These are phyloP conservation scores for Yueomyces sp. DNA, from an alignment of 805 yeast genomes.

Conservation along the genomic window DNA sequence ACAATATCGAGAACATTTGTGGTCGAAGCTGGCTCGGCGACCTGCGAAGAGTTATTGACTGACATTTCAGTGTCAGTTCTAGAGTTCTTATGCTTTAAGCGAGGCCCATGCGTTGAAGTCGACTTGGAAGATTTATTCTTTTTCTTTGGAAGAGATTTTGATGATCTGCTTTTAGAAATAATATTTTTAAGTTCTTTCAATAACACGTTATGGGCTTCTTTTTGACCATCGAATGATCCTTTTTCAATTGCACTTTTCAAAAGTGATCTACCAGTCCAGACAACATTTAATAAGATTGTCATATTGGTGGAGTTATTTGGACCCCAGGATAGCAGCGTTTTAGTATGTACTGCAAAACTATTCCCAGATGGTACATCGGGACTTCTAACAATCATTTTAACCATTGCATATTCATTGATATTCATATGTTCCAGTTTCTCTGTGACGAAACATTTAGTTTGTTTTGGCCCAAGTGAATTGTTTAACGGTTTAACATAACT, in stretches of 20 bases:
- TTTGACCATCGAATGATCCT: slow-evolving; percentile 66
- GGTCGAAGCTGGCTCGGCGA: not conserved
- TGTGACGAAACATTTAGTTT: slow-evolving; percentile 46
- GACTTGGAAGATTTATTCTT: not conserved
- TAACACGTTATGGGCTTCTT: slow-evolving; percentile 36
- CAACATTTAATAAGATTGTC: slow-evolving; percentile 41
- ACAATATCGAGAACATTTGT: not conserved
- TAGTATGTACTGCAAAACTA: slow-evolving; percentile 49
- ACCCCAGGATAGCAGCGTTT: slow-evolving; percentile 50
- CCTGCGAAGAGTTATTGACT: not conserved
- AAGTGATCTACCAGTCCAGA: slow-evolving; percentile 70
- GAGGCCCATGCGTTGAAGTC: not conserved
- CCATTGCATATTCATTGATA: slow-evolving; percentile 28
- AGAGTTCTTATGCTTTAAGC: not conserved
- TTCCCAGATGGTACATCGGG: slow-evolving; percentile 72
- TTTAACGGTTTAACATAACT: slow-evolving; percentile 45
- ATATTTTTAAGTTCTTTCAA: slow-evolving; percentile 28
- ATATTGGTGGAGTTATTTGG: slow-evolving; percentile 41
- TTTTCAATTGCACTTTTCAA: slow-evolving; percentile 64
- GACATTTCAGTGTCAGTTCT: not conserved
- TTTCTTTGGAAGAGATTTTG: not conserved
- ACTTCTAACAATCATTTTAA: slow-evolving; percentile 42
- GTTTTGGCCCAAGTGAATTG: slow-evolving; percentile 60
- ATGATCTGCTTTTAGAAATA: slow-evolving; percentile 6
- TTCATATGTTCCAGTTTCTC: slow-evolving; percentile 42